Evolutionary conservation across 1,284 basidiomycete genomes (phyloP), one percentile per base, ranked within the genome.

Genomic region (Ustilago sp.): DNA sequence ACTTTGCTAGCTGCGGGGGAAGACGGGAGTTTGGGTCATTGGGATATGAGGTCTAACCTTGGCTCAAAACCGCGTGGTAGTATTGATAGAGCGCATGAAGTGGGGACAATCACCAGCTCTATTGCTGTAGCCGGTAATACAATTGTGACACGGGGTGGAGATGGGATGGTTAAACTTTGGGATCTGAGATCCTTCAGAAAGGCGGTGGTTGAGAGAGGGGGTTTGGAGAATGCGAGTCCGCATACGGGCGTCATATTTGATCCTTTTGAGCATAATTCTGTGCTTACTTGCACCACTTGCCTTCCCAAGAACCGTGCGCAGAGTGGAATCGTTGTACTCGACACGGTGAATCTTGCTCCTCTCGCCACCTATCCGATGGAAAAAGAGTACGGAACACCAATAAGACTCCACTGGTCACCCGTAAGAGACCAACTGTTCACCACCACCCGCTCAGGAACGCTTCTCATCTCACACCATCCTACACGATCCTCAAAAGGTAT

Each of bases 141-240:
- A 9, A 87, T 98, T 23, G 89, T 94, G 52, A 75, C 74, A 2
- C 94, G 93, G 3, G 89, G 97, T 75, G 94, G 95, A 28, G 97
- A 99, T 87, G 92, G 94, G 81, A 95, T 94, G 0, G 92, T 98
- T 58, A 99, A 98, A 87, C 45, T 98, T 48, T 99, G 97, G 96
- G 96, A 99, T 86, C 87, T 94, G 31, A 91, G 94, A 65, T 89
- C 90, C 5, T 92, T 98, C 88, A 94, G 93, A 85, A 93, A 92
- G 85, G 94, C 97, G 0, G 84, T 98, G 23, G 90, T 89, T 3
- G 89, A 85, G 12, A 86, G 89, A n/a, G 86, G 88, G 13, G 90
- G 89, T 47, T 87, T 95, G 41, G 89, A 90, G n/a, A 93, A 93
- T 23, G 87, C 93, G 54, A 97, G 98, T 87, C 92, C 93, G 5